Percentiles rank a stretch among this genome's conserved stretches.
Conservation (phyloP, 305 asterid genomes). For the Nicotiana rustica region DNA sequence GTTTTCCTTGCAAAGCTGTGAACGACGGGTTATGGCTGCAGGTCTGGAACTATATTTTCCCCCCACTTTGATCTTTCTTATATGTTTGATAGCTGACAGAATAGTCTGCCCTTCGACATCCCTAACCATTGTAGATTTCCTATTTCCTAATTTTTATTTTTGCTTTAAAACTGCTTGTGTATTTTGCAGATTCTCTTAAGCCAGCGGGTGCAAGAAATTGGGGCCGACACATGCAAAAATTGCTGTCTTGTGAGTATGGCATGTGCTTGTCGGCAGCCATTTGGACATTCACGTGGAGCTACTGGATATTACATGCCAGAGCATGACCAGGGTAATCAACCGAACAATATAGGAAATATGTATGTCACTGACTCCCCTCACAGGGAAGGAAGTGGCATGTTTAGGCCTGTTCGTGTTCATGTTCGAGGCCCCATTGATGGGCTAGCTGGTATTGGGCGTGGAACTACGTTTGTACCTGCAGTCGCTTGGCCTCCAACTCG, state of each 20-base stretch:
- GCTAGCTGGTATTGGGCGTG: slow-evolving; percentile 95
- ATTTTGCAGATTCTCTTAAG: slow-evolving; percentile 81
- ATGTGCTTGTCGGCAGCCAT: slow-evolving; percentile 83
- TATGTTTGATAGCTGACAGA: slow-evolving; percentile 12
- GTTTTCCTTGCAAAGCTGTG: slow-evolving; percentile 96
- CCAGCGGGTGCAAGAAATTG: slow-evolving; percentile 94
- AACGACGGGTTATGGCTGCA: slow-evolving; percentile 98
- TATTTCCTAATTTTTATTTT: slow-evolving; percentile 35
- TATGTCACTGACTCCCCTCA: slow-evolving; percentile 77
- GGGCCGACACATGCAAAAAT: slow-evolving; percentile 82
- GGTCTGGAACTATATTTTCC: slow-evolving; percentile 53
- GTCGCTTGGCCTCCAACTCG: slow-evolving; percentile 98
- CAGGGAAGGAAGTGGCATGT: slow-evolving; percentile 77
- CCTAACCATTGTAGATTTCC: neutral
- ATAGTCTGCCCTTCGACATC: neutral
- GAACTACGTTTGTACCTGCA: slow-evolving; percentile 80
- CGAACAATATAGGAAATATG: slow-evolving; percentile 67
- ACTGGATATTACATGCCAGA: slow-evolving; percentile 79
- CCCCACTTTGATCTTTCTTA: slow-evolving; percentile 3
- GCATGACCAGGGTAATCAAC: slow-evolving; percentile 63
- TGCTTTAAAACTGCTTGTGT: slow-evolving; percentile 38
- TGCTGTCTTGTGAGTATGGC: slow-evolving; percentile 77
- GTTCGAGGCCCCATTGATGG: slow-evolving; percentile 92
- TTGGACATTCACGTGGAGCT: slow-evolving; percentile 68
- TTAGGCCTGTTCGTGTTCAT: slow-evolving; percentile 87